Base-by-base conservation (phyloP, 2,329 filamentous ascomycete species). In the Paecilomyces sp. region DNA sequence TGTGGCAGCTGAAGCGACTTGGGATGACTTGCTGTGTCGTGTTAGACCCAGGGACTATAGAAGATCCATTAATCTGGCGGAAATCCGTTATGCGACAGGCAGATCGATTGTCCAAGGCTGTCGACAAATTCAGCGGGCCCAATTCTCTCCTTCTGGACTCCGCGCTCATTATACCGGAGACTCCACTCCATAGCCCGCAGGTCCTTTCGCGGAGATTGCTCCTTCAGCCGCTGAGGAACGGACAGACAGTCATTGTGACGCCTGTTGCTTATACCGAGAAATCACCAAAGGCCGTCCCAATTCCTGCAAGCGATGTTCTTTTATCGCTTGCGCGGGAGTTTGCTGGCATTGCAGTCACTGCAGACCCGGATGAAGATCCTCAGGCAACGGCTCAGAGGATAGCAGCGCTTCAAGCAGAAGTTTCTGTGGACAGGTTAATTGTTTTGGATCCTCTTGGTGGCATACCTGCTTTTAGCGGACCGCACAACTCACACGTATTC, bases 401-500 rank as follows among this genome's bases (percentile, higher is more conserved):
- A 55, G 66, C 67, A 58, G 70, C 70, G 55, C 71, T 80, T 1
- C 77, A 77, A 58, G 81, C 82, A 31, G 75, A 85, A 61, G 83
- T 88, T 0, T 83, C 84, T 0, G 77, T 99, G 5, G 93, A 97
- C 70, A 85, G 93, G 36, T 81, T 99, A 51, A 96, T 99, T 62
- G 79, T 99, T 30, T 81, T 99, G 6, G 94, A 99, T 72, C 87
- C 90, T 0, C 77, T 92, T 0, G 94, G 94, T 2, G 93, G 92
- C 0, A 91, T 92, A 54, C 94, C 94, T 0, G 81, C 90, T 61
- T 72, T 82, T 67, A 76, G 82, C 71, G 73, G 83, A 64, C 77
- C 83, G 53, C 77, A 88, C 74, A 65, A 84, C 82, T 56, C 89
- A 1, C 89, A 94, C 71, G 85, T 94, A 7, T 97, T 97, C 70